phyloP scores from a whole-genome alignment of 2,329 filamentous ascomycete genomes.

The Lasiodiplodia sp. region DNA sequence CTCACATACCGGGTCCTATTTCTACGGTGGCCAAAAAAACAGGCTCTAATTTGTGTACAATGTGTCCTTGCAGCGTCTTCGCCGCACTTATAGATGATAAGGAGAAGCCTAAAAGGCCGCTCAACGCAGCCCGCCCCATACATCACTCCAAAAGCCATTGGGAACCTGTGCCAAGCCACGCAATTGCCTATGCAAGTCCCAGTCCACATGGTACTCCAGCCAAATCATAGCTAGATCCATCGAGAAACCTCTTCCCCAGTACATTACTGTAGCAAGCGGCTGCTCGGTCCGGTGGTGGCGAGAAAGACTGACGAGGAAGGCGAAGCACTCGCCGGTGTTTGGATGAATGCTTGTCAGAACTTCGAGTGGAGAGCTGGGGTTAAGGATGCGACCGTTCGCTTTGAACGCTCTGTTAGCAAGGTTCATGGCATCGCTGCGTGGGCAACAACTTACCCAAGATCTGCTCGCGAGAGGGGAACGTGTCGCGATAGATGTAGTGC shows the following conservation, averaged over 20 bases:
- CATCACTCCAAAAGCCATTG: background rate
- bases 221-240: background rate
- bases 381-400: background rate
- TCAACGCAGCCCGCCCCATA: background rate
- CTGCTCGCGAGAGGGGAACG: background rate
- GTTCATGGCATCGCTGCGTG: background rate
- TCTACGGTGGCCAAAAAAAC: too few relatives aligned
- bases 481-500: background rate
- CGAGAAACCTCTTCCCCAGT: background rate
- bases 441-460: background rate
- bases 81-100: background rate
- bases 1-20: too few relatives aligned
- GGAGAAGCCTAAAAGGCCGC: background rate
- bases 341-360: background rate
- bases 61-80: too few relatives aligned
- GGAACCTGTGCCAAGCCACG: background rate
- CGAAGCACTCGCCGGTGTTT: background rate
- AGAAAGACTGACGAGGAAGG: background rate
- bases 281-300: too few relatives aligned
- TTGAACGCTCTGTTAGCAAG: background rate
- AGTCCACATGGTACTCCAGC: background rate
- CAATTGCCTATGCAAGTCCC: background rate
- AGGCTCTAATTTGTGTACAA: too few relatives aligned
- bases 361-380: background rate
- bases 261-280: background rate